A percentile compares a stretch with the other conserved stretches of the same genome.
Conservation (phyloP, 2,329 filamentous ascomycete genomes). For the Monascus ruber region DNA sequence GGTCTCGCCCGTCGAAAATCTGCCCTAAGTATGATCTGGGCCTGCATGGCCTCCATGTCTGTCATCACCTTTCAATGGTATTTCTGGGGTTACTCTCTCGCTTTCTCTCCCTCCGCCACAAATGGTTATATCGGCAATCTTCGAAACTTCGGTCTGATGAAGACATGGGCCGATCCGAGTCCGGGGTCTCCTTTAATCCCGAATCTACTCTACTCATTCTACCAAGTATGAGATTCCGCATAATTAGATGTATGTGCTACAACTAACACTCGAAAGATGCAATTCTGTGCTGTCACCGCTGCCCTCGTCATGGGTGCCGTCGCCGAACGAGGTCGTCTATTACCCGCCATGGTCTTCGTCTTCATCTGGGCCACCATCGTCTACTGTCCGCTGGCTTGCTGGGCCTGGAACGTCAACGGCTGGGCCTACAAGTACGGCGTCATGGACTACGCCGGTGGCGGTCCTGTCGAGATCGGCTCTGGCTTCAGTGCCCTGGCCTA, state of each 20-base stretch:
- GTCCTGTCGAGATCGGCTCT: conserved; percentile 93
- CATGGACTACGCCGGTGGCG: conserved; percentile 90
- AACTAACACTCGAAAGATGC: conserved; percentile 51
- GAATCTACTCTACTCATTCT: conserved; percentile 85
- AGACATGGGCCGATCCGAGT: conserved; percentile 72
- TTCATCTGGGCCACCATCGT: conserved; percentile 96
- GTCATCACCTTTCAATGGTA: conserved; percentile 98
- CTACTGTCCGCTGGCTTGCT: conserved; percentile 93
- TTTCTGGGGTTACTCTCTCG: conserved; percentile 96
- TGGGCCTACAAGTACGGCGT: conserved; percentile 89
- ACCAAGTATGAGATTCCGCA: conserved; percentile 50
- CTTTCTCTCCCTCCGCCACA: conserved; percentile 69
- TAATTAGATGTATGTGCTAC: background rate
- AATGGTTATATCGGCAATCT: conserved; percentile 91
- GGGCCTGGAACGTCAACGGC: conserved; percentile 91
- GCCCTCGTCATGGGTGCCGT: conserved; percentile 87
- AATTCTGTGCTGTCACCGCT: conserved; percentile 89
- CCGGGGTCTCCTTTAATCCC: conserved; percentile 81
- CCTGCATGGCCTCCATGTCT: conserved; percentile 85
- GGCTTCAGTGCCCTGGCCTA: conserved; percentile 90
- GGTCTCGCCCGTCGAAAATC: conserved; percentile 96
- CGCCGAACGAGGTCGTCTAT: conserved; percentile 82
- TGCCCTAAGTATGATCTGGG: conserved; percentile 92
- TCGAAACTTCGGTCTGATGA: conserved; percentile 76
- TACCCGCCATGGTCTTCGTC: conserved; percentile 88